These are phyloP conservation scores for Bonia amplexicaulis DNA, from an alignment of 176 grass and related monocot genomes.

Conservation along the genomic window DNA sequence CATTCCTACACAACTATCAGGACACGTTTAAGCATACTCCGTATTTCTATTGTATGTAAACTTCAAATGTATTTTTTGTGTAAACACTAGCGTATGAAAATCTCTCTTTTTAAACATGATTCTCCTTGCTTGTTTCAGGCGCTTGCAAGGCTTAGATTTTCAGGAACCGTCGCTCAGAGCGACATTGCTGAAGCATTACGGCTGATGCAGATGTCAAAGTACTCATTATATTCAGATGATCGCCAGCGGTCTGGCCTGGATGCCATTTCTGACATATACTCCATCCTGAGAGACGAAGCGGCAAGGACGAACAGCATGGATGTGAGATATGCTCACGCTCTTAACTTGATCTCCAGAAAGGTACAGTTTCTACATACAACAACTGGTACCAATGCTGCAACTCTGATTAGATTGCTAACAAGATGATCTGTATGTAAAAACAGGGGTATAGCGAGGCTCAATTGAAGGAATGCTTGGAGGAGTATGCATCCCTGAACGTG, in stretches of 20 bases:
- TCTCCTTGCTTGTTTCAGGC: conserved; percentile 42
- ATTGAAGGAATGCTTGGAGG: conserved; percentile 94
- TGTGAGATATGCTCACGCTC: conserved; percentile 87
- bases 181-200: conserved; percentile 91
- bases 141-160: conserved; percentile 92
- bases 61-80: background rate
- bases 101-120: background rate
- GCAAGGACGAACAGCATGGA: conserved; percentile 78
- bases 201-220: conserved; percentile 99
- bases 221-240: conserved; percentile 83
- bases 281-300: conserved; percentile 88
- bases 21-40: conserved; percentile 93
- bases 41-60: conserved; percentile 91
- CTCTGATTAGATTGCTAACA: background rate
- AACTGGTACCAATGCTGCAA: background rate
- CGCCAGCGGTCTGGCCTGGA: conserved; percentile 89
- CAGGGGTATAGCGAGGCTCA: conserved; percentile 97
- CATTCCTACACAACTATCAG: conserved; percentile 96
- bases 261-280: conserved; percentile 98
- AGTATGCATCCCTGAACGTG: conserved; percentile 94
- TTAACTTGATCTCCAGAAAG: conserved; percentile 99
- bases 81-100: background rate
- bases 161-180: conserved; percentile 81
- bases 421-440: conserved; percentile 20
- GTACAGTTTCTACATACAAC: conserved; percentile 30